phyloP scores from a whole-genome alignment of 2,329 filamentous ascomycete genomes.

The Fusarium sulawesiense region DNA sequence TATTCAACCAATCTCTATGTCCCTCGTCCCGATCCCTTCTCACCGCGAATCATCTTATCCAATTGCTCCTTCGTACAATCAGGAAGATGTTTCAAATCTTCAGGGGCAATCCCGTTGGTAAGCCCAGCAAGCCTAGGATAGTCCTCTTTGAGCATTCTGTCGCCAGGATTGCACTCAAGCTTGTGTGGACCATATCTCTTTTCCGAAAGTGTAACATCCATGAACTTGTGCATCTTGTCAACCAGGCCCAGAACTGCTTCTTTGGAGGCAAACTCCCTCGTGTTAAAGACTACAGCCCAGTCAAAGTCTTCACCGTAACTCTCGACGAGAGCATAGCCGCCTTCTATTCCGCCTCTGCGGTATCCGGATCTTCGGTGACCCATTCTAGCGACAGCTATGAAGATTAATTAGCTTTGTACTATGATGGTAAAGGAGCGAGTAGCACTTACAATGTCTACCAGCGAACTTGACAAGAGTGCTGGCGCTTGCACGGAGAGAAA shows the following conservation, averaged over 20 bases:
- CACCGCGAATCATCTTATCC: not conserved
- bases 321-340: conserved; percentile 9
- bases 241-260: conserved; percentile 21
- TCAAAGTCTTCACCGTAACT: conserved; percentile 8
- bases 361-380: not conserved
- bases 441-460: conserved; percentile 13
- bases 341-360: conserved; percentile 21
- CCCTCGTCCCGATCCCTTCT: not conserved
- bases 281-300: conserved; percentile 32
- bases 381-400: conserved; percentile 14
- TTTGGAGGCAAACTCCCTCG: conserved; percentile 15
- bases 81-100: not conserved
- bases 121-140: not conserved
- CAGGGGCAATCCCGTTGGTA: not conserved
- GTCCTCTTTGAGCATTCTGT: not conserved
- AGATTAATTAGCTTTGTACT: not conserved
- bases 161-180: not conserved
- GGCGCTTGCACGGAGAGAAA: conserved; percentile 32
- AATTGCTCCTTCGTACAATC: not conserved
- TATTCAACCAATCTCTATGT: not conserved
- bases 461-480: conserved; percentile 26
- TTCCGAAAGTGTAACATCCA: not conserved
- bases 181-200: not conserved
- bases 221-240: not conserved
- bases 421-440: fast-evolving